A percentile compares a stretch with the other conserved stretches of the same genome.
Evolutionary conservation across 139 green algal genomes (phyloP).

Genomic region (Tetradesmus lagerheimii): DNA sequence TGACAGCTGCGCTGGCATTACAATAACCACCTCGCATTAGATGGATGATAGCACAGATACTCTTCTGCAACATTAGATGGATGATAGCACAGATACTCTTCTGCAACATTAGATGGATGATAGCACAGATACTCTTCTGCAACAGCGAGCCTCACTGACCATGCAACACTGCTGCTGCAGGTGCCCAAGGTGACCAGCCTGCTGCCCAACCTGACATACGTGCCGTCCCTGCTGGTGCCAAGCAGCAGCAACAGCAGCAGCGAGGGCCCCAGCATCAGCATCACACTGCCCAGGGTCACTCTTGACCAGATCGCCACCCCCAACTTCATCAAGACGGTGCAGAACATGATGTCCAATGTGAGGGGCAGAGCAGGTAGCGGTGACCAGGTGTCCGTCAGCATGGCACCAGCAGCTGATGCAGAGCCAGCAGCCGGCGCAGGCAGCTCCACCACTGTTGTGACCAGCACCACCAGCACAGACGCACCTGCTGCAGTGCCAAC

Average conservation of each 20-base stretch:
- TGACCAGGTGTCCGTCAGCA: neutral
- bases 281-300: constrained; percentile 8
- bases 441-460: neutral
- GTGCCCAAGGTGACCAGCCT: neutral
- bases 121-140: too few species aligned
- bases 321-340: neutral
- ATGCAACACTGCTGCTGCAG: neutral
- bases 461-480: neutral
- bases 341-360: neutral
- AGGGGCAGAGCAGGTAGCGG: neutral
- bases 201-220: constrained; percentile 2
- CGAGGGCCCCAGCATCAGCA: neutral
- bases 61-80: too few species aligned
- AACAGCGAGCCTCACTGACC: too few species aligned
- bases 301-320: neutral
- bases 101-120: too few species aligned
- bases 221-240: constrained; percentile 11
- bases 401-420: neutral
- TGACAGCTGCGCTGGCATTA: too few species aligned
- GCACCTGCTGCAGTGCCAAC: neutral
- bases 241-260: too few species aligned
- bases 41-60: too few species aligned
- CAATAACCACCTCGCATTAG: too few species aligned
- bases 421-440: neutral
- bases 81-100: too few species aligned